Base-by-base conservation (phyloP, 371 early-diverging fungal genomes). In the Rhizopus arrhizus region DNA sequence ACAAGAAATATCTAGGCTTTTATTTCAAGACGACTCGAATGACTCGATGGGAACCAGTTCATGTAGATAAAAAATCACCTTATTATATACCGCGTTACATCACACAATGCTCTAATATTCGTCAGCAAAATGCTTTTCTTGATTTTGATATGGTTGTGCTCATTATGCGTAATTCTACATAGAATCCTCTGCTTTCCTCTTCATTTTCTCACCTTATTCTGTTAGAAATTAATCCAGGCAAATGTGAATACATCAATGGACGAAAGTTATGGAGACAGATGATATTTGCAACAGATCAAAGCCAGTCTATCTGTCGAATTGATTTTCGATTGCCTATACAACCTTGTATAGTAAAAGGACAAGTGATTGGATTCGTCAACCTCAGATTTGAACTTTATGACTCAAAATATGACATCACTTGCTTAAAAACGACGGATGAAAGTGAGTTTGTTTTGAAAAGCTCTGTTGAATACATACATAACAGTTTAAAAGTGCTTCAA, bases 101-200 rank as follows among this genome's bases (percentile, higher is more conserved):
- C 11, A 65, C 73, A 0, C 13, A n/a, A 1, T 81, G 84, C 43
- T 66, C 48, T 13, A 64, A 75, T 32, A 56, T 88, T 40, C 52
- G 53, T n/a, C 32, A 53, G 5, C 32, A 66, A 5, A 58, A 72
- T 9, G 54, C 40, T 3, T 52, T 69, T 3, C 68, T 70, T 5
- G 91, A 88, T 43, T 54, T 84, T 13, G 89, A 90, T 54, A 43
- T 90, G 16, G 82, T 77, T 0, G 82, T 78, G 5, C 49, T 82
- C 42, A 66, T 87, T 6, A 53, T 88, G 34, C 73, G 88, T 88
- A 84, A 64, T 7, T 56, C 7, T 54, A n/a, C 5, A 32, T 42
- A 6, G 0, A 58, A 16, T 15, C 2, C 22, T 31, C 15, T 35
- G 33, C 1, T 3, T 16, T 12, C 50, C 5, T 6, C 36, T 22